A percentile compares a stretch with the other conserved stretches of the same genome.
Evolutionary conservation across 148 eudicot species (phyloP).

Genomic region (Silene latifolia): DNA sequence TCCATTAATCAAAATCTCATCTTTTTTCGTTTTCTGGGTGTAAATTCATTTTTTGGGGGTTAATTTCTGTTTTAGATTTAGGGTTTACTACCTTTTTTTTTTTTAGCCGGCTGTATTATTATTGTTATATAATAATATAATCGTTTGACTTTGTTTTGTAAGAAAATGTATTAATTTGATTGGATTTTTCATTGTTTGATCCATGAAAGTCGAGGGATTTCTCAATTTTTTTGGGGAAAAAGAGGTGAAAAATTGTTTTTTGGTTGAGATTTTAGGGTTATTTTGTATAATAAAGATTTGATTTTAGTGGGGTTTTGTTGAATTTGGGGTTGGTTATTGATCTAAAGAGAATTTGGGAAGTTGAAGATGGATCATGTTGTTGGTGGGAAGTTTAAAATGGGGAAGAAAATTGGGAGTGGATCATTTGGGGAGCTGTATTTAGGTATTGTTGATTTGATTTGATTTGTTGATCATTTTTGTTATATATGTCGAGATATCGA

Average conservation of each 20-base stretch:
- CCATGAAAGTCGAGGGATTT: background rate
- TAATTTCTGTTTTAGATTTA: background rate
- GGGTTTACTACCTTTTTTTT: background rate
- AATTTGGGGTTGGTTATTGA: background rate
- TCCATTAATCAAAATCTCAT: background rate
- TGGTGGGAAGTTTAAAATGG: conserved; percentile 76
- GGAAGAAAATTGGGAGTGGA: conserved; percentile 88
- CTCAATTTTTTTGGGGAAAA: background rate
- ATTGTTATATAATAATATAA: background rate
- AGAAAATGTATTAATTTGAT: background rate
- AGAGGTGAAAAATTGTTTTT: background rate
- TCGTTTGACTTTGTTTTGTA: conserved; percentile 1
- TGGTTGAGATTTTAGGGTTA: background rate
- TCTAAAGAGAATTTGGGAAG: background rate
- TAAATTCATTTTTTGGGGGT: background rate
- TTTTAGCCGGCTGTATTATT: background rate
- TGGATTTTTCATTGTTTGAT: background rate
- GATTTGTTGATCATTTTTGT: conserved; percentile 5
- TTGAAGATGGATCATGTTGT: conserved; percentile 66
- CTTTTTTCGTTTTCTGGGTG: too few species aligned
- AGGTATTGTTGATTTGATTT: conserved; percentile 36
- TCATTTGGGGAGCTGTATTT: conserved; percentile 90
- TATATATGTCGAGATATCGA: background rate
- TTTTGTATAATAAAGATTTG: conserved; percentile 9
- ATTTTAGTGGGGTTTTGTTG: conserved; percentile 12